These are phyloP conservation scores for Talaromyces sp. DNA, from an alignment of 2,329 filamentous ascomycete species.

Conservation along the genomic window DNA sequence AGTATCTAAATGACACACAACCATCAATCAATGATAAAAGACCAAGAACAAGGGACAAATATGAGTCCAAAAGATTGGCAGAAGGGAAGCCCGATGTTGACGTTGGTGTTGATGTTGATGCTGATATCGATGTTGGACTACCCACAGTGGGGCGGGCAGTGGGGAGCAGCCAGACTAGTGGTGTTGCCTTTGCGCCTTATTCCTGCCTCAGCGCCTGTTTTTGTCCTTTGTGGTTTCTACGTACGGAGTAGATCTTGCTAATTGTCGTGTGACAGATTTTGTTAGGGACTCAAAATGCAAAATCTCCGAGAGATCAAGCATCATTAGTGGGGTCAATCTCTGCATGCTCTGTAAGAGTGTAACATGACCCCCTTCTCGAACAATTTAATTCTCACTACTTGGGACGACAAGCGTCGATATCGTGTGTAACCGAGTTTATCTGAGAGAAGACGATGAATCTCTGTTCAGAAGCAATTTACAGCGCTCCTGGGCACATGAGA, in stretches of 20 bases:
- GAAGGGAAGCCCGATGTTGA: not conserved
- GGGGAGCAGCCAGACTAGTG: not conserved
- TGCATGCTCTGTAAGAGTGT: conserved; percentile 3
- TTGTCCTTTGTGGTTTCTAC: too few relatives aligned
- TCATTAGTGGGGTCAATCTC: not conserved
- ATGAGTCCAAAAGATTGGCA: not conserved
- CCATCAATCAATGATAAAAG: not conserved
- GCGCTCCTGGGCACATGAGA: not conserved
- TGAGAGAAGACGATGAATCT: not conserved
- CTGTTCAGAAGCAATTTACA: not conserved
- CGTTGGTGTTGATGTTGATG: not conserved
- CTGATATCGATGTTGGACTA: not conserved
- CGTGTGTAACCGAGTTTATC: not conserved
- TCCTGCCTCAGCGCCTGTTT: not conserved
- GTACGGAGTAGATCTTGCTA: too few relatives aligned
- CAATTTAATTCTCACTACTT: not conserved
- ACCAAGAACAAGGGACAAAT: not conserved
- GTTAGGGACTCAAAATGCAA: not conserved
- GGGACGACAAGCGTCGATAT: not conserved
- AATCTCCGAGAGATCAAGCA: not conserved
- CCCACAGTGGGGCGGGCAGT: not conserved
- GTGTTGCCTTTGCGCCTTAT: not conserved
- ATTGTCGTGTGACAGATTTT: too few relatives aligned
- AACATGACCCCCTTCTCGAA: not conserved
- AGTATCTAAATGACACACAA: not conserved